These are phyloP conservation scores for Xylaria acuta DNA, from an alignment of 495 filamentous ascomycete species.

Conservation along the genomic window DNA sequence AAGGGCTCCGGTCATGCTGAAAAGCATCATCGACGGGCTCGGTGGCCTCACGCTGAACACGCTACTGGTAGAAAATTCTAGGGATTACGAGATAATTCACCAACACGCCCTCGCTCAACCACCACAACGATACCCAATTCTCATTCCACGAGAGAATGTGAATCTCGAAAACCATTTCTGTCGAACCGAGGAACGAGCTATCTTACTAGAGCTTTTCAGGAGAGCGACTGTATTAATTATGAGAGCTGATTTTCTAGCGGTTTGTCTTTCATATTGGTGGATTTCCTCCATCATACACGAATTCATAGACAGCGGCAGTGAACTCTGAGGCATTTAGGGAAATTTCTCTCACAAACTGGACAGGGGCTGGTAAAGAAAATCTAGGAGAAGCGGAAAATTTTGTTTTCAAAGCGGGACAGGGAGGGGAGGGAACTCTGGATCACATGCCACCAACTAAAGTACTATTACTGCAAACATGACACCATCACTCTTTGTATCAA, in stretches of 20 bases:
- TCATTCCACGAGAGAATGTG: not conserved
- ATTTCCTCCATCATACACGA: not conserved
- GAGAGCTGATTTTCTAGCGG: not conserved
- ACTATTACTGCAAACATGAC: slow-evolving; percentile 6
- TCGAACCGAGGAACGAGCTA: not conserved
- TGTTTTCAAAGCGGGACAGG: not conserved
- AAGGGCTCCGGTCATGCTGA: not conserved
- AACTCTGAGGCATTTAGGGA: not conserved
- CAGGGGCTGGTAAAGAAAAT: not conserved
- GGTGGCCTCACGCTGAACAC: not conserved
- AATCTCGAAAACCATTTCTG: not conserved
- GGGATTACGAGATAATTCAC: not conserved
- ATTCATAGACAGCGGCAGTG: slow-evolving; percentile 11
- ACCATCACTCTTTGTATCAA: slow-evolving; percentile 20
- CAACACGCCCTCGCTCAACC: not conserved
- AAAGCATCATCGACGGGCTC: not conserved
- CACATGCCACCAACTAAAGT: slow-evolving; percentile 2
- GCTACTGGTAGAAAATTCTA: not conserved
- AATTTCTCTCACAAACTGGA: slow-evolving; percentile 11
- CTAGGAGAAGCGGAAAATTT: not conserved
- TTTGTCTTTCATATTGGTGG: not conserved
- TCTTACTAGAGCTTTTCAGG: not conserved
- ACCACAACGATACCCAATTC: not conserved
- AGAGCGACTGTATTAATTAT: slow-evolving; percentile 20
- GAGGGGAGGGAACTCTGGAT: not conserved